These are phyloP conservation scores for Hirschfeldia incana DNA, from an alignment of 345 rosid genomes.

Conservation along the genomic window DNA sequence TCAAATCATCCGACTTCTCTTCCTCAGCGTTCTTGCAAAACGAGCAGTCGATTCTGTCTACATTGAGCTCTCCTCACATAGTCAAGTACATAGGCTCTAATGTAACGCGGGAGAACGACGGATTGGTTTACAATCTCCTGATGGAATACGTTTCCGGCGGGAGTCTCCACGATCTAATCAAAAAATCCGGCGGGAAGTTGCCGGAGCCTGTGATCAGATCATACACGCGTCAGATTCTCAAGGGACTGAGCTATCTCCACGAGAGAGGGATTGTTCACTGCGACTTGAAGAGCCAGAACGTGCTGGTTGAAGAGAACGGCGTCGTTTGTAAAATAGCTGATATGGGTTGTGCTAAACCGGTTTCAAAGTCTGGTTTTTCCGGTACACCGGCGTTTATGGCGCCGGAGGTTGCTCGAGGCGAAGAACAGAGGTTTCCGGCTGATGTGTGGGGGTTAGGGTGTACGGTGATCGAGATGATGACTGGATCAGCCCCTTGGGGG, in stretches of 20 bases:
- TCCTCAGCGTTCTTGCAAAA: constrained; percentile 51
- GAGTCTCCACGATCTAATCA: constrained; percentile 57
- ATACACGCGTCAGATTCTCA: constrained; percentile 47
- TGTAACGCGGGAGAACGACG: constrained; percentile 38
- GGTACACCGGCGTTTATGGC: constrained; percentile 94
- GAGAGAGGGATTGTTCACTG: constrained; percentile 66
- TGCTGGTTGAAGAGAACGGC: constrained; percentile 55
- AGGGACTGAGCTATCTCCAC: constrained; percentile 61
- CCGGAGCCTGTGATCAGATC: constrained; percentile 52
- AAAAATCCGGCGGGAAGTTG: constrained; percentile 50
- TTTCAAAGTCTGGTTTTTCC: constrained; percentile 39
- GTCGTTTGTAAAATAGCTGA: constrained; percentile 58
- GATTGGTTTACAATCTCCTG: constrained; percentile 55
- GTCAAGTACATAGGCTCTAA: constrained; percentile 59
- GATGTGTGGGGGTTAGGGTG: constrained; percentile 93
- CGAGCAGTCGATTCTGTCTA: constrained; percentile 59
- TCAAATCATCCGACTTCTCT: constrained; percentile 60
- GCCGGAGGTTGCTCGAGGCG: constrained; percentile 88
- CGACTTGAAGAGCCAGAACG: constrained; percentile 72
- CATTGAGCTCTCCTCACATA: constrained; percentile 57
- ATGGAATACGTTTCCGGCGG: constrained; percentile 74
- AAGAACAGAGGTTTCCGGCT: constrained; percentile 71
- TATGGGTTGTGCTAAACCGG: constrained; percentile 70
- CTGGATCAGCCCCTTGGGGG: constrained; percentile 71
- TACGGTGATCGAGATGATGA: constrained; percentile 70